Base-by-base conservation (phyloP, 345 rosid genomes). In the Camelina hispida region DNA sequence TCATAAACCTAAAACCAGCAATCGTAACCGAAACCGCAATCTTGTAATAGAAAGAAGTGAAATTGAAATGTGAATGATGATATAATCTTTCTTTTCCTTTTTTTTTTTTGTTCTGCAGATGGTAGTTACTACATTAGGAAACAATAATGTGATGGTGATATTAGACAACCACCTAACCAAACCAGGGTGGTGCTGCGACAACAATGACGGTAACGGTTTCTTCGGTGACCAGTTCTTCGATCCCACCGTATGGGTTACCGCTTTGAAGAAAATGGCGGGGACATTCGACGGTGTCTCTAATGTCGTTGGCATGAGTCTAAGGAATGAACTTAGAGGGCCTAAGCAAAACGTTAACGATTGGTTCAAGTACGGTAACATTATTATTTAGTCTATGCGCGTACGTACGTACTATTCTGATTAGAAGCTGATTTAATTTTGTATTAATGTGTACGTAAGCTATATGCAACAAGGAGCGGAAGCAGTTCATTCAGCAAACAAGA, bases 111-210 rank as follows among this genome's bases (percentile, higher is more conserved):
- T 53, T 43, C 6, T 63, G 62, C 83, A 94, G 98, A 87, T 74
- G 59, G 97, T 91, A 74, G 97, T 94, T 73, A 70, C 88, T n/a
- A 82, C 76, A 75, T 91, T 94, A 15, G 93, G 91, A 28, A 79
- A 80, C 12, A 85, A 87, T 73, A 73, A 82, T 34, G 88, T 96
- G 77, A 87, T 93, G 96, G 96, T 91, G 73, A 89, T 96, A 71
- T 59, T 90, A 6, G 99, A 96, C 87, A 93, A 96, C 83, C 98
- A 96, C 83, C 54, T 96, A 44, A 93, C 89, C 79, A 86, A 82
- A 62, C 98, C 99, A 5, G 96, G 97, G 20, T 96, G 99, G 99
- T 96, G 99, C 22, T 93, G 99, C 73, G 76, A 85, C 58, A 82
- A 48, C 67, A 63, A 35, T 32, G 98, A 96, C 18, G 98, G 89